A percentile compares a stretch with the other conserved stretches of the same genome.
Conservation (phyloP, 306 rosid species). For the Cyclanthera cordifolia region DNA sequence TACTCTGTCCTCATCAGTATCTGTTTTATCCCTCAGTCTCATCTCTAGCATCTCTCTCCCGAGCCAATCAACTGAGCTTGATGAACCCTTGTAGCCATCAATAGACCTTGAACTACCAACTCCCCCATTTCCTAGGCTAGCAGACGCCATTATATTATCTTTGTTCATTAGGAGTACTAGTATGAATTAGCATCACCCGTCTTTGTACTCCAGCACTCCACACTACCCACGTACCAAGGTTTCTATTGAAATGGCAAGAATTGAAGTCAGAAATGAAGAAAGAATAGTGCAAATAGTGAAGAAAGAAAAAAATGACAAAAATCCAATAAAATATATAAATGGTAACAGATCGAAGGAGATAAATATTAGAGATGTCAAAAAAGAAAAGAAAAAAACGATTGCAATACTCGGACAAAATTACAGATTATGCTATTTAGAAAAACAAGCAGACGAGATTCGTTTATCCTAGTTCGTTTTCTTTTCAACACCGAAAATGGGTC, state of each 20-base stretch:
- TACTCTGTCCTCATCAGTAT: constrained; percentile 57
- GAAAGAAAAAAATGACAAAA: neutral
- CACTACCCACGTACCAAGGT: constrained; percentile 25
- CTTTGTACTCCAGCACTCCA: constrained; percentile 19
- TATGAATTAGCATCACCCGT: constrained; percentile 14
- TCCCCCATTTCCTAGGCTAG: constrained; percentile 79
- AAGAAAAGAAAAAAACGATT: neutral
- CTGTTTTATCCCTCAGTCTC: constrained; percentile 55
- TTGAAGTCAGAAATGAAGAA: neutral
- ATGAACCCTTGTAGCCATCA: constrained; percentile 67
- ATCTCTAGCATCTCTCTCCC: constrained; percentile 96
- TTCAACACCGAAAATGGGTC: constrained; percentile 4
- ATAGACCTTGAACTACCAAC: constrained; percentile 84
- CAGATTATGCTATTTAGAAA: constrained; percentile 9
- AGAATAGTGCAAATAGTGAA: neutral
- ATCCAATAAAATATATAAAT: neutral
- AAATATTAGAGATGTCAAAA: neutral
- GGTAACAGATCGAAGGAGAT: constrained; percentile 10
- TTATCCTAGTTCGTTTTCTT: neutral
- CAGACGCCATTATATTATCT: constrained; percentile 57
- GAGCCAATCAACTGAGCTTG: constrained; percentile 94
- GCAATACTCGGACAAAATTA: neutral
- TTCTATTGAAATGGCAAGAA: constrained; percentile 17
- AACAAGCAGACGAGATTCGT: neutral
- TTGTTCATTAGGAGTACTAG: constrained; percentile 15